Percentiles rank a stretch among this genome's conserved stretches.
phyloP scores from a whole-genome alignment of 1,284 basidiomycete genomes.

The Schizophyllum amplum region DNA sequence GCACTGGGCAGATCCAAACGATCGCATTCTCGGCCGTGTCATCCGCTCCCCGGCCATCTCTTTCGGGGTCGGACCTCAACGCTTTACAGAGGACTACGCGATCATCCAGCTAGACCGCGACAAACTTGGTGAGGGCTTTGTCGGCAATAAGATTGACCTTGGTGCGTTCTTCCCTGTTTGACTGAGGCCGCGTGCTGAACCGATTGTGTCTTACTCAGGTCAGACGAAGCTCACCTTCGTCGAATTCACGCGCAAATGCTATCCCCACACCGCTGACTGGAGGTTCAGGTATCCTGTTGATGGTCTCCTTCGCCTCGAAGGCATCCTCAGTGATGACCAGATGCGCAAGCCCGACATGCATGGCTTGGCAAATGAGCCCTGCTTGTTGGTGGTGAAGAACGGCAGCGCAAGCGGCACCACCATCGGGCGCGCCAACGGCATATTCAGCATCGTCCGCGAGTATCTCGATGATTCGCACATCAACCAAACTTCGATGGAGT shows the following conservation, averaged over 20 bases:
- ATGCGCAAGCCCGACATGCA: slow-evolving; percentile 18
- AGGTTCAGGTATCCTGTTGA: slow-evolving; percentile 20
- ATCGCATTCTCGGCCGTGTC: slow-evolving; percentile 23
- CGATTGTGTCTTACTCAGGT: slow-evolving; percentile 16
- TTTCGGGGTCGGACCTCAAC: slow-evolving; percentile 13
- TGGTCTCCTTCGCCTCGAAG: slow-evolving; percentile 19
- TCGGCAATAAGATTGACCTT: slow-evolving; percentile 15
- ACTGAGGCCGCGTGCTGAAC: slow-evolving; percentile 11
- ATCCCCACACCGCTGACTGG: slow-evolving; percentile 9
- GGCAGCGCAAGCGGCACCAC: slow-evolving; percentile 23
- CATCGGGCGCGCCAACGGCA: slow-evolving; percentile 19
- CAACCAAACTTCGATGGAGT: slow-evolving; percentile 17
- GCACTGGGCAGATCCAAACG: slow-evolving; percentile 13
- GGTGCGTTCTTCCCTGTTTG: slow-evolving; percentile 17
- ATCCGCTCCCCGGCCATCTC: slow-evolving; percentile 20
- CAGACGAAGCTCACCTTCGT: slow-evolving; percentile 14
- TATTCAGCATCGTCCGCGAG: slow-evolving; percentile 17
- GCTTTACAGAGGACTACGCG: slow-evolving; percentile 21
- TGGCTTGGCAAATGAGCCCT: slow-evolving; percentile 18
- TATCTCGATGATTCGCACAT: slow-evolving; percentile 11
- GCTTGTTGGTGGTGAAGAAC: slow-evolving; percentile 25
- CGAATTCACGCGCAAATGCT: slow-evolving; percentile 16
- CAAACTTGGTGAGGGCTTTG: slow-evolving; percentile 18
- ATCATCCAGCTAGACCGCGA: slow-evolving; percentile 20
- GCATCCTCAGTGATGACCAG: slow-evolving; percentile 12